phyloP scores from a whole-genome alignment of 1,284 basidiomycete species.

The Puccinia sorghi region DNA sequence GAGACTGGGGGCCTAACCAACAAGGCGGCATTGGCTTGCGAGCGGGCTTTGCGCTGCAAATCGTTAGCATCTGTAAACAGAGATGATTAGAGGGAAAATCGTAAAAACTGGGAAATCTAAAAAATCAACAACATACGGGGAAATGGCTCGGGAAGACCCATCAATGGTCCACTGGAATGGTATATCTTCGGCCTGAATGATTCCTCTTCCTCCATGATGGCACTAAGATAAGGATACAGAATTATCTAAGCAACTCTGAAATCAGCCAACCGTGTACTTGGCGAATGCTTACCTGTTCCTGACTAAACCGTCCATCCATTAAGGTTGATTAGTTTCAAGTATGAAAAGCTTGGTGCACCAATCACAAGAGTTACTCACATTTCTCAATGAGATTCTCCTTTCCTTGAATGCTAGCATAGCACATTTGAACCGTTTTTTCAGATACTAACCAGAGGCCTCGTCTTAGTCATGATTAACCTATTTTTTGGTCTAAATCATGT shows the following conservation, averaged over 20 bases:
- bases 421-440: conserved; percentile 81
- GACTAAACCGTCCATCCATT: conserved; percentile 14
- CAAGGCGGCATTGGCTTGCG: conserved; percentile 49
- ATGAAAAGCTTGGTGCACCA: conserved; percentile 4
- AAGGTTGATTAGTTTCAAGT: conserved; percentile 24
- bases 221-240: conserved; percentile 30
- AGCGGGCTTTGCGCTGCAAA: conserved; percentile 48
- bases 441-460: conserved; percentile 79
- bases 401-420: conserved; percentile 78
- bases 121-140: conserved; percentile 60
- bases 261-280: conserved; percentile 55
- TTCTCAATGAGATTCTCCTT: conserved; percentile 60
- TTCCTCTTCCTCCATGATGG: conserved; percentile 75
- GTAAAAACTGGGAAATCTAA: background rate
- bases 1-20: conserved; percentile 29
- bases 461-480: conserved; percentile 59
- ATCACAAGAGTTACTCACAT: conserved; percentile 18
- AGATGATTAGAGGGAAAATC: background rate
- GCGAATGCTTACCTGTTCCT: conserved; percentile 25
- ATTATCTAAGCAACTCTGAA: background rate
- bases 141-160: conserved; percentile 75
- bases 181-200: conserved; percentile 81
- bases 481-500: too few species aligned
- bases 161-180: conserved; percentile 70
- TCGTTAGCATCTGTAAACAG: conserved; percentile 42